Base-by-base conservation (phyloP, 441 rosid genomes). In the Adansonia gregorii region DNA sequence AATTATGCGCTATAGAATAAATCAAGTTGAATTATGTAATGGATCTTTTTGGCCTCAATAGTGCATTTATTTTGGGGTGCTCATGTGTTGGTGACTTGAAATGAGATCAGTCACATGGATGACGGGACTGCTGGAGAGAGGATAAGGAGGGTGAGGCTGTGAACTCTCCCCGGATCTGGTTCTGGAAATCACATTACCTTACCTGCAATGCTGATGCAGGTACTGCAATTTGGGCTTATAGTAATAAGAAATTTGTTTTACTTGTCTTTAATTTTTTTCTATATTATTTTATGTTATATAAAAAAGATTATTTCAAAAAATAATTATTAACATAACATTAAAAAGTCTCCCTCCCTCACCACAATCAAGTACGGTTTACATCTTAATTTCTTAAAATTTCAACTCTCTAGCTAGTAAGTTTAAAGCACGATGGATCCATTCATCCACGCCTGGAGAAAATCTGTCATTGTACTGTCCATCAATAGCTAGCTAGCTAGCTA, bases 131-230 rank as follows among this genome's bases (percentile, higher is more conserved):
- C 15, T 10, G 31, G 58, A 54, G 6, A 60, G 41, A 24, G n/a
- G 66, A 60, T 60, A 24, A 60, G 66, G 66, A 10, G 41, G 39
- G 7, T 60, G 61, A 56, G 61, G 61, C 61, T 19, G 61, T 56
- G 27, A 19, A 56, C 61, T 56, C 35, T 56, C 14, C 61, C 61
- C 8, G 31, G 11, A 56, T 17, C 27, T 56, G 66, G 35, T 60
- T n/a, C 10, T 35, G 17, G 20, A 14, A 31, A 31, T 3, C 35
- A 31, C 35, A 31, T 31, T 31, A 64, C 65, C 65, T 10, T 24
- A 60, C 65, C 65, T 60, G 41, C 61, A 19, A 19, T 17, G 61
- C 61, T 56, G 19, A 19, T 8, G 61, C 24, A 56, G 19, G 19
- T 19, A 56, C 41, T 17, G 24, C 63, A 2, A 5, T 49, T 12